A percentile compares a stretch with the other conserved stretches of the same genome.
phyloP scores from a whole-genome alignment of 2,329 filamentous ascomycete genomes.

The Emmonsiellopsis sp. region DNA sequence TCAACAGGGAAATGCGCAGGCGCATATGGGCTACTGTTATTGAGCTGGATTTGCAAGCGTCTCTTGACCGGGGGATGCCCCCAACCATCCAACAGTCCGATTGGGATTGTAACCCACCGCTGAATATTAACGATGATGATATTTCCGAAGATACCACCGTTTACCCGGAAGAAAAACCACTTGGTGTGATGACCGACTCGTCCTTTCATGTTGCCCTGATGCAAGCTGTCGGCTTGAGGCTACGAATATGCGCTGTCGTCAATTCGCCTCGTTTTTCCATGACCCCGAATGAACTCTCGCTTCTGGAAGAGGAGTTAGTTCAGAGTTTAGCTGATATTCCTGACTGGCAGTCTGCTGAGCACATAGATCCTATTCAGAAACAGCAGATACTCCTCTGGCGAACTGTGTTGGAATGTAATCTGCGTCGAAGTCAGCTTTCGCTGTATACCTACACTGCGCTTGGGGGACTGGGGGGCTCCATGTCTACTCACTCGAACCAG shows the following conservation, averaged over 20 bases:
- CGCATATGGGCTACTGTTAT: constrained; percentile 49
- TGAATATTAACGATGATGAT: constrained; percentile 43
- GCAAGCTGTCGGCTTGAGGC: constrained; percentile 16
- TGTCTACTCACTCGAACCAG: constrained; percentile 27
- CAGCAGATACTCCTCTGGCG: constrained; percentile 24
- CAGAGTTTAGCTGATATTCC: constrained; percentile 26
- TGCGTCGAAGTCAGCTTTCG: constrained; percentile 28
- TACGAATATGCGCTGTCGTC: constrained; percentile 15
- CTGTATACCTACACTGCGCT: constrained; percentile 31
- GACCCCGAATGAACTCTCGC: constrained; percentile 28
- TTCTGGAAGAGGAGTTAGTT: constrained; percentile 30
- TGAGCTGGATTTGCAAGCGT: constrained; percentile 48
- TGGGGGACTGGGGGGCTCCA: constrained; percentile 20
- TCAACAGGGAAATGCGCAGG: constrained; percentile 40
- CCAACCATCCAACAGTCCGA: constrained; percentile 33
- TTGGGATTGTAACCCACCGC: constrained; percentile 41
- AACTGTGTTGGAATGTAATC: constrained; percentile 24
- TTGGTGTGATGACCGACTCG: constrained; percentile 27
- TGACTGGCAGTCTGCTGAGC: constrained; percentile 17
- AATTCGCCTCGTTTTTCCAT: constrained; percentile 14
- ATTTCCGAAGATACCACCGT: constrained; percentile 28
- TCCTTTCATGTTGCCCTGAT: constrained; percentile 24
- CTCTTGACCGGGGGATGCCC: constrained; percentile 46
- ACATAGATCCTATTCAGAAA: constrained; percentile 18
- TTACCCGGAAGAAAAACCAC: constrained; percentile 20